A percentile compares a stretch with the other conserved stretches of the same genome.
Conservation (phyloP, 306 rosid species). For the Citrullus amarus region DNA sequence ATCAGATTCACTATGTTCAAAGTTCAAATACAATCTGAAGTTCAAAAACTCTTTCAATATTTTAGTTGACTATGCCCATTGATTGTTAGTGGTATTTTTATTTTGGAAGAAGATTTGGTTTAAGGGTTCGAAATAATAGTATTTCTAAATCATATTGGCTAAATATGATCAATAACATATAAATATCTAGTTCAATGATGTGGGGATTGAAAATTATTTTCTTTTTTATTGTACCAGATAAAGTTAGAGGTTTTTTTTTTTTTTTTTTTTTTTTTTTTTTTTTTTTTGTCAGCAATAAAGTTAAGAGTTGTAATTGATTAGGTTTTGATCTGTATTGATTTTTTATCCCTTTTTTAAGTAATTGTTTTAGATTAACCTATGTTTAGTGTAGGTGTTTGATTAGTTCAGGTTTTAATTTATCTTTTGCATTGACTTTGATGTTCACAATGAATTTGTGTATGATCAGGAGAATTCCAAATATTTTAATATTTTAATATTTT, state of each 20-base stretch:
- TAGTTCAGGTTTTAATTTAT: not conserved
- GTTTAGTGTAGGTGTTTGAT: not conserved
- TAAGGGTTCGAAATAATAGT: not conserved
- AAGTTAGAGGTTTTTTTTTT: not conserved
- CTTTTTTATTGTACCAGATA: not conserved
- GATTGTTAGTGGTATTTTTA: not conserved
- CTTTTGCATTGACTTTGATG: not conserved
- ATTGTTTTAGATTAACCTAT: not conserved
- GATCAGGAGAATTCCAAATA: not conserved
- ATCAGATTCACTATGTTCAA: not conserved
- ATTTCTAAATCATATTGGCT: not conserved
- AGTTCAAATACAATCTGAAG: not conserved
- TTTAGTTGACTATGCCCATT: not conserved
- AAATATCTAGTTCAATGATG: not conserved
- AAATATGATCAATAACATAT: not conserved
- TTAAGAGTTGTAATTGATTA: not conserved
- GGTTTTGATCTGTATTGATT: not conserved
- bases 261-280: no score
- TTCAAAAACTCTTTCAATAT: not conserved
- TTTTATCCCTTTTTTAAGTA: not conserved
- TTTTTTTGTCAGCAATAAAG: no score
- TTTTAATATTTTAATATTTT: no score
- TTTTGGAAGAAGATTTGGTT: not conserved
- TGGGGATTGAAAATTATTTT: not conserved
- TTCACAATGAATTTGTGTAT: not conserved